These are phyloP conservation scores for Fusarium sp. DNA, from an alignment of 2,329 filamentous ascomycete genomes.

Conservation along the genomic window DNA sequence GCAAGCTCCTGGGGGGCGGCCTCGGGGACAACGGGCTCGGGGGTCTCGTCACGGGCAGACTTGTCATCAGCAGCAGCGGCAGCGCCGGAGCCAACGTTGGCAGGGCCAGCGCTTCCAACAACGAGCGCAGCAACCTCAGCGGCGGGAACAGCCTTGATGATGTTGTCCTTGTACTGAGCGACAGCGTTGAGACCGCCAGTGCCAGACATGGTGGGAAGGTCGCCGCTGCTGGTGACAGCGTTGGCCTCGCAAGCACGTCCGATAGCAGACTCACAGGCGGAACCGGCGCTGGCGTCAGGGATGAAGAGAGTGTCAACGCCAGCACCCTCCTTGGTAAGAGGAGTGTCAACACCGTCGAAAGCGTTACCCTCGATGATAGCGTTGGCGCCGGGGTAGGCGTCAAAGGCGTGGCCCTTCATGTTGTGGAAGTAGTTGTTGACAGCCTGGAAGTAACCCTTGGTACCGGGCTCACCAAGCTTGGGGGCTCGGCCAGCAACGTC, in stretches of 20 bases:
- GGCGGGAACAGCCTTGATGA: conserved; percentile 44
- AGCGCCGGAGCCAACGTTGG: conserved; percentile 37
- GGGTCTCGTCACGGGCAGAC: neutral
- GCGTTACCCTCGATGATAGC: conserved; percentile 47
- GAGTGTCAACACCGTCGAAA: conserved; percentile 43
- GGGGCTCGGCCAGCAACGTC: conserved; percentile 46
- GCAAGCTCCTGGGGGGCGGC: neutral
- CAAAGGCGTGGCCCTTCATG: conserved; percentile 59
- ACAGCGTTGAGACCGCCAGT: conserved; percentile 34
- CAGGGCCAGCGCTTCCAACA: conserved; percentile 43
- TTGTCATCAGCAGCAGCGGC: neutral
- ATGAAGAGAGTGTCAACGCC: conserved; percentile 34
- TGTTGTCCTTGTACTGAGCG: conserved; percentile 27
- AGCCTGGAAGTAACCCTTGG: conserved; percentile 41
- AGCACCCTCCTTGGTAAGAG: conserved; percentile 50
- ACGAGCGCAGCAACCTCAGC: conserved; percentile 37
- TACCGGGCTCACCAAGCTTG: conserved; percentile 46
- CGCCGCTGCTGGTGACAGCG: conserved; percentile 39
- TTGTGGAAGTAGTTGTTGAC: conserved; percentile 46
- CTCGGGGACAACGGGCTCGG: neutral
- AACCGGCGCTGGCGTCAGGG: conserved; percentile 21
- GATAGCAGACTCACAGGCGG: conserved; percentile 35
- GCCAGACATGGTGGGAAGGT: conserved; percentile 35
- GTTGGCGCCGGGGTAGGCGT: conserved; percentile 56
- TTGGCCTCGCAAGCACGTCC: conserved; percentile 41